Conservation (phyloP, 2,329 filamentous ascomycete genomes). For the Orbilia ellipsospora region DNA sequence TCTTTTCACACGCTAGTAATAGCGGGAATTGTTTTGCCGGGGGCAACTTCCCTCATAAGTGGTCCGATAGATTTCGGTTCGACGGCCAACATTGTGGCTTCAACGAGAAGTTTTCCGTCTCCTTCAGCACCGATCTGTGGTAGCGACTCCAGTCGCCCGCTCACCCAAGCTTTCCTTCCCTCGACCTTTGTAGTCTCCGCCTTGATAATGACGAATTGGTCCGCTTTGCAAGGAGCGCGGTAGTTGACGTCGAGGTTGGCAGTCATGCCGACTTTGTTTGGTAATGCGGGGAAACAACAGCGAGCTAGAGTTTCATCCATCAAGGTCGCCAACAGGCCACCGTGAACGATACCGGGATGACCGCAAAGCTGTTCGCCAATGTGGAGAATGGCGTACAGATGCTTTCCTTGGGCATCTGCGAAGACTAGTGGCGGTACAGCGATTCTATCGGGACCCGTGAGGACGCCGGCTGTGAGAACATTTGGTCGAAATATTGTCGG, state of each 20-base stretch:
- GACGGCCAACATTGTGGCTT: conserved; percentile 87
- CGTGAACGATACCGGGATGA: conserved; percentile 90
- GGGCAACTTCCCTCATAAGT: conserved; percentile 53
- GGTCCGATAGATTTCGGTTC: conserved; percentile 81
- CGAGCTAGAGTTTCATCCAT: conserved; percentile 89
- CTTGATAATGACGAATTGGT: conserved; percentile 78
- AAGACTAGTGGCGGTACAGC: conserved; percentile 84
- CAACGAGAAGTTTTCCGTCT: conserved; percentile 75
- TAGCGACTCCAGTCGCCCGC: conserved; percentile 84
- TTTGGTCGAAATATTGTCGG: conserved; percentile 75
- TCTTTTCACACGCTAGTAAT: conserved; percentile 27
- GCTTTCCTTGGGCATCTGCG: conserved; percentile 75
- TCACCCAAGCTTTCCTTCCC: conserved; percentile 93
- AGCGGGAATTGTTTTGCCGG: conserved; percentile 29
- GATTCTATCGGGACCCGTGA: conserved; percentile 79
- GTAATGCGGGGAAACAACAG: conserved; percentile 87
- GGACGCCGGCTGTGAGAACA: conserved; percentile 83
- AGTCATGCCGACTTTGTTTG: conserved; percentile 85
- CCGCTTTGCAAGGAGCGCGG: conserved; percentile 79
- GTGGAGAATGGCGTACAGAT: conserved; percentile 77
- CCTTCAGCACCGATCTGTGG: conserved; percentile 63
- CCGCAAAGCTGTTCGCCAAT: conserved; percentile 84
- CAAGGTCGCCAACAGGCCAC: conserved; percentile 89
- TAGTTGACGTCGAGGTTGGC: conserved; percentile 88
- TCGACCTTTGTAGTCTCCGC: conserved; percentile 86